Evolutionary conservation across 306 rosid genomes (phyloP), one percentile per base, ranked within the genome.

Genomic region (Cucurbita ficifolia): DNA sequence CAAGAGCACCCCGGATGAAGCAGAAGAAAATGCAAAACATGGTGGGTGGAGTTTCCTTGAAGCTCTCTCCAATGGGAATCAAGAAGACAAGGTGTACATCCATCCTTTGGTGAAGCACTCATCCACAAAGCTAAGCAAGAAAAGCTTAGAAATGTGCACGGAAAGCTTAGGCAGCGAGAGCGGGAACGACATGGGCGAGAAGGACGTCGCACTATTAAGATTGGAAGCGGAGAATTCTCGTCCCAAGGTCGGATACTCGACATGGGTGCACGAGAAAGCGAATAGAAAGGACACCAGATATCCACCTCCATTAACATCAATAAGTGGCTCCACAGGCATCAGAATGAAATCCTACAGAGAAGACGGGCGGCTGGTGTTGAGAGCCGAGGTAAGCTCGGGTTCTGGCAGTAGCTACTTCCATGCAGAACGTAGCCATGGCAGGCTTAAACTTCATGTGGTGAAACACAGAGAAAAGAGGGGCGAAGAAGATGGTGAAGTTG

Each of bases 81-180:
- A 51, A 71, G 56, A 78, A 58, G 73, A 45, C 2, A 55, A 74
- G 45, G 49, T 73, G 38, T 86, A 84, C 68, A 78, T 88, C 7
- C 85, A 80, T 75, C 33, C 33, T 29, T 2, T 29, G 3, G 33
- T 29, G 3, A 29, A 2, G 33, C 90, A 54, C 13, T 76, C 76
- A n/a, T 77, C 78, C 52, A 76, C 75, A 19, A 68, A 4, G 77
- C 86, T 88, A 16, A 85, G 82, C 54, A 76, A 77, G 48, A 70
- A 79, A 73, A 86, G 92, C 86, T 79, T 88, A 78, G 84, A 82
- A 62, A 65, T 88, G 81, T 88, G 92, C 74, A 88, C 92, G 0
- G 92, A 88, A 76, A 82, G 83, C 22, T 40, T 86, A 19, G 88
- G 92, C 12, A 72, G 83, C n/a, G 92, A 88, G 78, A 85, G 86